Base-by-base conservation (phyloP, 2,329 filamentous ascomycete species). In the Aspergillus aculeatinus region DNA sequence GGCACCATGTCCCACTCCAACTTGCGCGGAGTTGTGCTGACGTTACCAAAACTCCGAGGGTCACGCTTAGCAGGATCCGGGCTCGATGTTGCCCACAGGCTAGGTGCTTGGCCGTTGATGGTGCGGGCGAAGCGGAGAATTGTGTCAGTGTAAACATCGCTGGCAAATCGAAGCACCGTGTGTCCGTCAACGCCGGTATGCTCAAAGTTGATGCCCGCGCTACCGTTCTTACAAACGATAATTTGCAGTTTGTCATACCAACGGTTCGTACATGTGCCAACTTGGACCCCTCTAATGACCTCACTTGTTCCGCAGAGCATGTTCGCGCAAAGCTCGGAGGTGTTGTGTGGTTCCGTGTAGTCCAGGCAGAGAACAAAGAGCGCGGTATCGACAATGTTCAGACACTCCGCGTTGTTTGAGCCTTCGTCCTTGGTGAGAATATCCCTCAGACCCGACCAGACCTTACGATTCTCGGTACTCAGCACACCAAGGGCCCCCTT, bases 221-320 rank as follows among this genome's bases (percentile, higher is more conserved):
- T 96, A 59, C 95, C 95, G 77, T 98, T 99, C 80, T 96, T 96
- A 83, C 95, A 98, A 54, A 99, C 95, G 57, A 99, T 98, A 63
- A 99, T 97, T 74, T 99, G 95, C 51, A 99, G 83, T 80, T 99
- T 99, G 79, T 99, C 95, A 72, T 99, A 99, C 95, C 95, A 99
- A 63, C 95, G 85, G 76, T 99, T 99, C 14, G 94, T 97, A 78
- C 95, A 99, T 2, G 95, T 98, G 31, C 95, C 95, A 49, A 97
- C 92, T 77, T 99, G 95, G 2, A 99, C 91, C 4, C 95, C 95
- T 72, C 89, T 90, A 70, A 96, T 90, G 12, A 98, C 89, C 71
- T 95, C 88, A 68, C 89, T 96, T 0, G 92, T 96, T 49, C 95
- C 95, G 71, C 95, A 98, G 12, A 99, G 89, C 94, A 99, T 98